Base-by-base conservation (phyloP, 148 eudicot species). In the Euryodendron excelsum region DNA sequence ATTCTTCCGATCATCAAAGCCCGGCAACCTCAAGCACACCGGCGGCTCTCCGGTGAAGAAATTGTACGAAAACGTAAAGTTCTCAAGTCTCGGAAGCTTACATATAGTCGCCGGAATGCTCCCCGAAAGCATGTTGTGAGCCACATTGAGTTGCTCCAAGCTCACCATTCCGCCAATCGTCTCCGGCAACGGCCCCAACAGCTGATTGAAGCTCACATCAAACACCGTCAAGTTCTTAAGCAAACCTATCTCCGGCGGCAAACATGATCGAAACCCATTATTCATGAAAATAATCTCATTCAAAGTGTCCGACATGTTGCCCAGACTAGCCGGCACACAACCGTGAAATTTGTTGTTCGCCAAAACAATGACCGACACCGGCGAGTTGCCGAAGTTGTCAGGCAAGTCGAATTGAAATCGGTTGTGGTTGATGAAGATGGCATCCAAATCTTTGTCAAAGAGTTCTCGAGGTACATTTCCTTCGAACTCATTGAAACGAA, bases 401-500 rank as follows among this genome's bases (percentile, higher is more conserved):
- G 98, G 97, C 34, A 94, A 25, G 69, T 91, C 87, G 56, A 94
- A 92, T 10, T 52, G 73, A 69, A 94, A 92, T 45, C 98, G 69
- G 61, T 94, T 94, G 37, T 89, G 88, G 60, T 94, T 94, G 13
- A 94, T 85, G 56, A 94, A 94, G 13, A 94, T 92, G 0, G 98
- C 98, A 34, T 94, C 98, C n/a, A 94, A 63, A 7, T 85, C 81
- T 66, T 86, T 89, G 60, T 94, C 97, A 9, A 94, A 94, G 0
- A 94, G 78, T 37, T 88, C 82, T 0, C 58, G 41, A 0, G 98
- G 98, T 0, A 94, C 96, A 9, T 34, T 81, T 0, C 98, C 98
- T 78, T 95, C 98, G 27, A 95, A 93, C 84, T 95, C 98, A 33
- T 95, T 95, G 79, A 78, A 95, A 61, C 98, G 73, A 5, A 95